phyloP scores from a whole-genome alignment of 2,329 filamentous ascomycete species.

The Exophiala oligosperma region DNA sequence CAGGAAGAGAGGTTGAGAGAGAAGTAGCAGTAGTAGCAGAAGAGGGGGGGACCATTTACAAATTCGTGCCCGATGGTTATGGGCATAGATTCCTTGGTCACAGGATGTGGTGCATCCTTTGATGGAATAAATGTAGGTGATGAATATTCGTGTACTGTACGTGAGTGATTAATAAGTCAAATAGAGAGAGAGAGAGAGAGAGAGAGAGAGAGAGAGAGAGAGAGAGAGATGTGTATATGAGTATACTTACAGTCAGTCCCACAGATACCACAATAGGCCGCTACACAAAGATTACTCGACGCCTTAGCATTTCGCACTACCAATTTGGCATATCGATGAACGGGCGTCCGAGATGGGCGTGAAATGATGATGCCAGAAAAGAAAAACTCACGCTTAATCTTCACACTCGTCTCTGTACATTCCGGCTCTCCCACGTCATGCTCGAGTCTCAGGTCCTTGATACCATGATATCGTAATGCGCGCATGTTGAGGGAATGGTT shows the following conservation, averaged over 20 bases:
- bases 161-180: too few species aligned
- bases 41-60: conserved; percentile 2
- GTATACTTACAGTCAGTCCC: conserved; percentile 37
- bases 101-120: conserved; percentile 50
- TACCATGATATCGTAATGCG: conserved; percentile 39
- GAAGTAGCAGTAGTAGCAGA: background rate
- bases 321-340: too few species aligned
- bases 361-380: too few species aligned
- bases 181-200: too few species aligned
- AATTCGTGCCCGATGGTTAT: conserved; percentile 67
- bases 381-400: conserved; percentile 25
- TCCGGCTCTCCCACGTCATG: conserved; percentile 36
- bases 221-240: too few species aligned
- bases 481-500: conserved; percentile 29
- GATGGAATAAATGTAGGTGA: conserved; percentile 51
- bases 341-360: too few species aligned
- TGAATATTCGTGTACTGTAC: conserved; percentile 52
- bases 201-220: too few species aligned
- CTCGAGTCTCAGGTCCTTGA: conserved; percentile 37
- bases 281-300: conserved; percentile 10
- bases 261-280: conserved; percentile 39
- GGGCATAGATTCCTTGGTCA: conserved; percentile 59
- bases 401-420: conserved; percentile 54
- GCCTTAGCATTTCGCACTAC: too few species aligned
- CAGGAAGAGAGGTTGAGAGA: background rate